A percentile compares a stretch with the other conserved stretches of the same genome.
Conservation (phyloP, 176 grass and related monocot species). For the Panicum miliaceum region DNA sequence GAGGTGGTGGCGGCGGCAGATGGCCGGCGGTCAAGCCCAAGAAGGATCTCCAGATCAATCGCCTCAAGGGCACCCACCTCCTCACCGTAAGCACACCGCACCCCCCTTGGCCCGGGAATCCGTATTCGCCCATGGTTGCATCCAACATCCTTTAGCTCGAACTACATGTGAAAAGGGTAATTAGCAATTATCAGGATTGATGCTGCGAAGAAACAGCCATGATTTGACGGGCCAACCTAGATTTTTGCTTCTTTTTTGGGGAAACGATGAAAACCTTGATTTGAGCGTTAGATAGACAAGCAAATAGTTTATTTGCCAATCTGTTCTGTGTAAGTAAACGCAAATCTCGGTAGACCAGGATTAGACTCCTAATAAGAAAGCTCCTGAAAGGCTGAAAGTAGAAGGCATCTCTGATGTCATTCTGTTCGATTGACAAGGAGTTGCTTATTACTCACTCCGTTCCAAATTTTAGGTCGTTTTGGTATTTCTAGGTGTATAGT, state of each 20-base stretch:
- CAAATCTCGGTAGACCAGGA: neutral
- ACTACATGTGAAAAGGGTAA: neutral
- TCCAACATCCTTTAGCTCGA: neutral
- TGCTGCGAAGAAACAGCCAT: neutral
- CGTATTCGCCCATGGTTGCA: neutral
- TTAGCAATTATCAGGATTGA: neutral
- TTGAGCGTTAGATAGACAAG: neutral
- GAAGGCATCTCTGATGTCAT: neutral
- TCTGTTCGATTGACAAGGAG: slow-evolving; percentile 3
- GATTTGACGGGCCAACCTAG: neutral
- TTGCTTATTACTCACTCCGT: too few species aligned
- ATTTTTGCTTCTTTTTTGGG: neutral
- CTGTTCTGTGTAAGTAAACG: neutral
- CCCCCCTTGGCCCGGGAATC: neutral
- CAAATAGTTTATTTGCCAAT: neutral
- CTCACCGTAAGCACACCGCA: slow-evolving; percentile 62
- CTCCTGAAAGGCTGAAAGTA: neutral
- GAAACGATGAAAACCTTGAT: neutral
- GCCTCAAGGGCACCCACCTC: slow-evolving; percentile 75
- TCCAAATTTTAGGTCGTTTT: too few species aligned
- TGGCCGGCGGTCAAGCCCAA: slow-evolving; percentile 84
- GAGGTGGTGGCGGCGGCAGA: slow-evolving; percentile 44
- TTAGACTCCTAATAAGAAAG: neutral
- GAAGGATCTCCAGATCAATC: slow-evolving; percentile 78
- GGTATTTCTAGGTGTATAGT: too few species aligned